phyloP scores from a whole-genome alignment of 352 stramenopile genomes.

The Globisporangium camurandrum region DNA sequence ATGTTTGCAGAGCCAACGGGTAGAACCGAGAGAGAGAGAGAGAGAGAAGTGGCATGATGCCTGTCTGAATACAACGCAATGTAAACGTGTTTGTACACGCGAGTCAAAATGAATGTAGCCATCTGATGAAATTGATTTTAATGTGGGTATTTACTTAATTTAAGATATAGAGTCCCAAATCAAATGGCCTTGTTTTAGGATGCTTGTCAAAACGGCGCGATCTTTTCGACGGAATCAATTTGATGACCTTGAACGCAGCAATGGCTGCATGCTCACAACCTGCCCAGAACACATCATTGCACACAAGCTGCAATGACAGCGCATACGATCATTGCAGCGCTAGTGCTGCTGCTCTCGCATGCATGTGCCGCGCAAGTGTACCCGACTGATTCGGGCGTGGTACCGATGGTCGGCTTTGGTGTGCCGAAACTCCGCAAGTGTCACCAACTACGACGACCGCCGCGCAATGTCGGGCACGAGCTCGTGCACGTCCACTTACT shows the following conservation, averaged over 20 bases:
- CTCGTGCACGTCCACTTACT: conserved; percentile 36
- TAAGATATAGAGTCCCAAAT: too few species aligned
- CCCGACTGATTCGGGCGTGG: neutral
- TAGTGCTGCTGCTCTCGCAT: neutral
- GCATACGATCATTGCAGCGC: neutral
- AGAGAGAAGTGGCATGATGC: conserved; percentile 1
- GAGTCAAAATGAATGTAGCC: neutral
- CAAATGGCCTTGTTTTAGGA: too few species aligned
- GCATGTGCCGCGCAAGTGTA: too few species aligned
- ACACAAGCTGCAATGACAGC: neutral
- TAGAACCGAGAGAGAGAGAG: neutral
- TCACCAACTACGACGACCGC: conserved; percentile 15
- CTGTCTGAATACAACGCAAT: neutral
- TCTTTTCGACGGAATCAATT: neutral
- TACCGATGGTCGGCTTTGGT: neutral
- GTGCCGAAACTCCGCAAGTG: conserved; percentile 9
- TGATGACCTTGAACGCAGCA: too few species aligned
- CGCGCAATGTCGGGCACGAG: conserved; percentile 18
- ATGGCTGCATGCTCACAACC: too few species aligned
- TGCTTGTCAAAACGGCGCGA: neutral
- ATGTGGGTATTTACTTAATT: too few species aligned
- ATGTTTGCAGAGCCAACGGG: too few species aligned
- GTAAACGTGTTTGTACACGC: neutral
- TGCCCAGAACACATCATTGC: neutral
- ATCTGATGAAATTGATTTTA: neutral